Evolutionary conservation across 768 basidiomycete species (phyloP), one percentile per base, ranked within the genome.

Genomic region (Goffeauzyma gilvescens): DNA sequence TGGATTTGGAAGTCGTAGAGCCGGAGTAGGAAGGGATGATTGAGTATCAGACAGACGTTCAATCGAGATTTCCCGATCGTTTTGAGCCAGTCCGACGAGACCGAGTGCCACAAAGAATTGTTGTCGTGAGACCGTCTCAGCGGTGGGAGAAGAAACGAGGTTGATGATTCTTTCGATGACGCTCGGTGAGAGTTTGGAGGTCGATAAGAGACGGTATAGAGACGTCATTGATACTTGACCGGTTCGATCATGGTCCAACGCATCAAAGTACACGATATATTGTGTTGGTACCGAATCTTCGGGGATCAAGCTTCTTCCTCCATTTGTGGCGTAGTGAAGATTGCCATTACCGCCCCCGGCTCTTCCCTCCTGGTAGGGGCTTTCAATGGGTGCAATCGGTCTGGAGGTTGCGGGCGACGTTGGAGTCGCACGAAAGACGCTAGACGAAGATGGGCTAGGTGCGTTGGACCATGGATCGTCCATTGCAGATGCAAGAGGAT

Each of bases 81-180:
- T 38, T 63, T 95, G 87, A 5, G 82, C 83, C 4, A 90, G 67
- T 2, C 83, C 82, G 33, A 82, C 83, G 12, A 95, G 69, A 9
- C 82, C 84, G 20, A 95, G 65, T 8, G 85, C 82, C 9, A 89
- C 81, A 59, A 81, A 89, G 68, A 90, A 89, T 58, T 95, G 87
- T 44, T 79, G 74, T 51, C 76, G 82, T 6, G 83, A 82, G 27
- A 95, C 79, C 9, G n/a, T 42, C 34, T 43, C 38, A 78, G 71
- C 32, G 81, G 71, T 45, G 72, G 47, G 72, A 25, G 78, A 77
- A 63, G 81, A 82, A 40, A 86, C 84, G 17, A 89, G 69, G 62
- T 81, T 85, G 43, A 93, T 79, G 53, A 95, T 86, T 68, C 70
- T 76, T 57, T 93, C 86, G 45, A 87, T 72, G 10, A 76, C 82